Base-by-base conservation (phyloP, 176 grass and related monocot genomes). In the Triticum turgidum region DNA sequence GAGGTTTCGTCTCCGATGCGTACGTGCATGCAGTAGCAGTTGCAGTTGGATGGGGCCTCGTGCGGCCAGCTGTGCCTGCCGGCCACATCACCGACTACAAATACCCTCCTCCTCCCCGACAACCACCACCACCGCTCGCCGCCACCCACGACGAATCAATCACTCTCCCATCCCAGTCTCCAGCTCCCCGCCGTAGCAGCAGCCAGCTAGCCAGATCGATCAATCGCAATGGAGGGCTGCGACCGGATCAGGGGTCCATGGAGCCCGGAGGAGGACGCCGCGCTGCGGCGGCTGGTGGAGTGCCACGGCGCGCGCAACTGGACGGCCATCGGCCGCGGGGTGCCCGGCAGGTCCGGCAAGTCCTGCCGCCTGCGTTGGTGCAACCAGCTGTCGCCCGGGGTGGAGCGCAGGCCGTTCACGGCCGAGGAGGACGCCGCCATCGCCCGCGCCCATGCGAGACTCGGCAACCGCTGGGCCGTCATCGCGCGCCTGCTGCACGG, bases 321-420 rank as follows among this genome's bases (percentile, higher is more conserved):
- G 96, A 95, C 96, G 84, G 73, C 92, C 62, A 98, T 98, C 72
- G 94, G 96, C 49, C 89, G 88, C 29, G 87, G 90, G 34, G 93
- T 98, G 39, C 96, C 91, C 0, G 96, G 96, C 0, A 34, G 96
- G 8, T 95, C 96, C 1, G 96, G 96, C 44, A 98, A 98, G 84
- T 98, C 96, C 21, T 98, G 96, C 86, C 88, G 96, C 29, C 89
- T 98, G 7, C 91, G 96, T 45, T 98, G 96, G 96, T 98, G 96
- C 49, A 98, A 98, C 65, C 96, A 98, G 88, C 87, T 98, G 1
- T 98, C 93, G 15, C 96, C 96, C 61, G 88, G 90, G 85, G 96
- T 98, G 20, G 96, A 98, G 91, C 93, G 94, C 44, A 86, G 93
- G 8, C 96, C 96, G 3, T 98, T 98, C 86, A 89, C 96, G 18